Percentiles rank a stretch among this genome's conserved stretches.
Conservation (phyloP, 2,329 filamentous ascomycete genomes). For the Dactylellina leptospora region DNA sequence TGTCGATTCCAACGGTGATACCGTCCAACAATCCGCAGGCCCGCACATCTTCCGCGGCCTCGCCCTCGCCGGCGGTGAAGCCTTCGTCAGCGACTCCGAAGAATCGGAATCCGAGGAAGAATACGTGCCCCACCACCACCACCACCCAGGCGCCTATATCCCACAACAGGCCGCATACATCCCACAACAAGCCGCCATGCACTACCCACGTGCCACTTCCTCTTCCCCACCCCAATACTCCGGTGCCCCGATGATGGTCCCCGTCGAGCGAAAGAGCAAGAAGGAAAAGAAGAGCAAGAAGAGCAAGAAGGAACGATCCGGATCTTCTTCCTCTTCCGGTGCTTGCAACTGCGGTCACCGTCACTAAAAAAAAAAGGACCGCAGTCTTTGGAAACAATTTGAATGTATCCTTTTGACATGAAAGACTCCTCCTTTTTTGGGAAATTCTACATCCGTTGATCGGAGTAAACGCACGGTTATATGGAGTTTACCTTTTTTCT, state of each 20-base stretch:
- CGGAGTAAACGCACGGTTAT: conserved; percentile 2
- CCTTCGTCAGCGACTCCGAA: conserved; percentile 25
- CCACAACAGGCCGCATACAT: conserved; percentile 1
- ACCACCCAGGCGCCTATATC: conserved; percentile 17
- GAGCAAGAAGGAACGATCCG: conserved; percentile 48
- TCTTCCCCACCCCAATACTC: conserved; percentile 24
- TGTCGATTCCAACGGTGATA: conserved; percentile 35
- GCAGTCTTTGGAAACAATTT: no score
- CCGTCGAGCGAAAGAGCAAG: conserved; percentile 12
- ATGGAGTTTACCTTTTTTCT: conserved; percentile 25
- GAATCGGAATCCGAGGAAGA: conserved; percentile 26
- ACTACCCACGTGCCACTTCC: conserved; percentile 11
- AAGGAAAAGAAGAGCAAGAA: conserved; percentile 48
- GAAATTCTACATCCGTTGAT: conserved; percentile 18
- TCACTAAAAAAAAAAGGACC: conserved; percentile 26
- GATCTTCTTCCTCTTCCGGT: conserved; percentile 26
- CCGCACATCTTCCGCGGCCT: conserved; percentile 42
- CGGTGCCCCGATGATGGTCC: conserved; percentile 1
- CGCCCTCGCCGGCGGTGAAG: conserved; percentile 43
- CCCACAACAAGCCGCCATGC: conserved; percentile 3
- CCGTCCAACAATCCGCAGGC: conserved; percentile 32
- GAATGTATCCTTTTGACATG: no score
- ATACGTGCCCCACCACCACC: neutral
- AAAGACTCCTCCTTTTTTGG: no score
- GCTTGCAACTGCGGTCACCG: conserved; percentile 35